phyloP scores from a whole-genome alignment of 257 asterid genomes.

The Salvia rosmarinus region DNA sequence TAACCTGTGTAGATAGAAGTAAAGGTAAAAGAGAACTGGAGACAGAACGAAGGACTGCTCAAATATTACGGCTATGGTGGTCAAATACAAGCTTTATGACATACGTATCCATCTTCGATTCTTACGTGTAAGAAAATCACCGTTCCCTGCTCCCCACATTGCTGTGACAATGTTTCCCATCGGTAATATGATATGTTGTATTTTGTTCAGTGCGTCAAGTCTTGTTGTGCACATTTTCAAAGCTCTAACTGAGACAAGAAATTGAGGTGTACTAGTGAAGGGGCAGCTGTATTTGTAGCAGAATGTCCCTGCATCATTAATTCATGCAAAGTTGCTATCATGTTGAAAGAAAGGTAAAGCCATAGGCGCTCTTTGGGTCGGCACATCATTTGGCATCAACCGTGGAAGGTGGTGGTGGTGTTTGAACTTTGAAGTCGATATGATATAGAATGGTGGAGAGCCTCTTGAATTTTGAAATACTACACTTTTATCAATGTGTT shows the following conservation, averaged over 20 bases:
- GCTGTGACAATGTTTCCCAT: neutral
- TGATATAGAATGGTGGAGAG: neutral
- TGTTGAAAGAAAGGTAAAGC: neutral
- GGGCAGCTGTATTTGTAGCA: neutral
- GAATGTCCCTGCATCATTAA: neutral
- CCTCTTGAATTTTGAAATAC: neutral
- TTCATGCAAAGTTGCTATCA: neutral
- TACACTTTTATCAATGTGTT: neutral
- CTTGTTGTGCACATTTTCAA: neutral
- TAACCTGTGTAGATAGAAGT: conserved; percentile 69
- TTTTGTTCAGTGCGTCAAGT: neutral
- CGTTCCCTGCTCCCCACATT: neutral
- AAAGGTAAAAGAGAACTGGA: conserved; percentile 93
- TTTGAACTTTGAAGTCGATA: neutral
- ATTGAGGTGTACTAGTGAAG: neutral
- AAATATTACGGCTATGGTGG: conserved; percentile 92
- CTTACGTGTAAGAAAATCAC: neutral
- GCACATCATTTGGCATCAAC: neutral
- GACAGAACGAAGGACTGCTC: conserved; percentile 94
- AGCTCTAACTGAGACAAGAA: conserved; percentile 7
- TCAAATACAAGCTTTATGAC: conserved; percentile 71
- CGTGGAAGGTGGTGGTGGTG: neutral
- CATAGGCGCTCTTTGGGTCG: neutral
- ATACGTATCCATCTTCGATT: neutral
- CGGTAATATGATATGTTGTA: neutral